Conservation (phyloP, 768 basidiomycete species). For the Hemileccinum rubropunctum region DNA sequence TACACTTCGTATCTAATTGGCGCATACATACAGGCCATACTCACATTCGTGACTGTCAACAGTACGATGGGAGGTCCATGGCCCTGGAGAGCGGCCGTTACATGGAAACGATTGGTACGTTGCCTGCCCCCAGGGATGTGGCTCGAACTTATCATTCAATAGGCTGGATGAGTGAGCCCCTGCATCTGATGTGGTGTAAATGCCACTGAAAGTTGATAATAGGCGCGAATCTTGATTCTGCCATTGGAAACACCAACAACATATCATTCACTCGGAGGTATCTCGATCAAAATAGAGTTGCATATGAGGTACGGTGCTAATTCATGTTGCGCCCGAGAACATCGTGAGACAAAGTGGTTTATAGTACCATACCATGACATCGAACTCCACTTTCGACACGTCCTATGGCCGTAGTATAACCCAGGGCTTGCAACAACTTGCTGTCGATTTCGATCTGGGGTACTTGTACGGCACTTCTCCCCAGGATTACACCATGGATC, state of each 20-base stretch:
- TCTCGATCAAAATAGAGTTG: slow-evolving; percentile 75
- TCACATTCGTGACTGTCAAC: slow-evolving; percentile 26
- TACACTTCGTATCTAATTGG: not conserved
- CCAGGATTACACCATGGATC: slow-evolving; percentile 65
- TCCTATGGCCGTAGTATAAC: slow-evolving; percentile 50
- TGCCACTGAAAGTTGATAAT: not conserved
- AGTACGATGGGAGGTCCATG: slow-evolving; percentile 22
- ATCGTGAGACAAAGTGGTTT: not conserved
- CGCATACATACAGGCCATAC: slow-evolving; percentile 47
- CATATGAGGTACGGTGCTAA: slow-evolving; percentile 52
- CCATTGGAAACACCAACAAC: slow-evolving; percentile 40
- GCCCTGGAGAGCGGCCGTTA: slow-evolving; percentile 84
- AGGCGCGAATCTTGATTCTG: slow-evolving; percentile 49
- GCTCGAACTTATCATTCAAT: not conserved
- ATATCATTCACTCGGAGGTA: slow-evolving; percentile 69
- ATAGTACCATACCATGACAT: slow-evolving; percentile 62
- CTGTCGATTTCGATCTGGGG: slow-evolving; percentile 57
- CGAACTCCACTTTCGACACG: slow-evolving; percentile 61
- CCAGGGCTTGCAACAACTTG: slow-evolving; percentile 49
- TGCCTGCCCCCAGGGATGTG: not conserved
- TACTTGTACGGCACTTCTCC: slow-evolving; percentile 71
- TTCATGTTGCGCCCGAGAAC: not conserved
- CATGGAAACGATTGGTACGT: slow-evolving; percentile 85
- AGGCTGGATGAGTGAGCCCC: slow-evolving; percentile 61
- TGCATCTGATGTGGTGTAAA: not conserved